Percentiles rank a stretch among this genome's conserved stretches.
Conservation (phyloP, 768 basidiomycete species). For the Kwoniella bestiolae region DNA sequence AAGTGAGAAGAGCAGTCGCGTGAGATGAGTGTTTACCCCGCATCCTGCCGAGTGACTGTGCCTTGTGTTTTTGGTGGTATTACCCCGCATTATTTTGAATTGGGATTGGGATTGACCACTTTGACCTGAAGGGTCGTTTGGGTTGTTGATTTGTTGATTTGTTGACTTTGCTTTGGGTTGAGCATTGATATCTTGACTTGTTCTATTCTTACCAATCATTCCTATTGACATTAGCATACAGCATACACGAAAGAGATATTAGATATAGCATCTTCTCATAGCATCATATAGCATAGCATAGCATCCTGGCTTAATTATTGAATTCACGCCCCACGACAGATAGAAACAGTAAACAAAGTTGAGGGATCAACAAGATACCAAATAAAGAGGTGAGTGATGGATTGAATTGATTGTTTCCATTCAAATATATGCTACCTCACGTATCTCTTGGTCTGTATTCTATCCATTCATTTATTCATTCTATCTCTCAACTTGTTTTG, state of each 20-base stretch:
- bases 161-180: background rate
- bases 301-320: background rate
- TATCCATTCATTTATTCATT: background rate
- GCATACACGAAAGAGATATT: no score
- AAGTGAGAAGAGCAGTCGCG: slow-evolving; percentile 11
- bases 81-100: slow-evolving; percentile 1
- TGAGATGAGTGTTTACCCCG: background rate
- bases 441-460: background rate
- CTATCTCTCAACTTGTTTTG: background rate
- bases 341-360: background rate
- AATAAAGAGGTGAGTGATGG: background rate
- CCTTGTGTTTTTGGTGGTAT: background rate
- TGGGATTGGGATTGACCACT: background rate
- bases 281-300: background rate
- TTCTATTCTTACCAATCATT: no score
- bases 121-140: slow-evolving; percentile 4
- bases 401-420: background rate
- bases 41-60: background rate
- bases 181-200: slow-evolving; percentile 4
- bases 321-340: background rate
- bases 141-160: slow-evolving; percentile 6
- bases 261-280: background rate
- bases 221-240: no score
- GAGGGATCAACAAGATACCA: background rate
- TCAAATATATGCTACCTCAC: background rate